Base-by-base conservation (phyloP, 306 rosid genomes). In the Lablab purpureus region DNA sequence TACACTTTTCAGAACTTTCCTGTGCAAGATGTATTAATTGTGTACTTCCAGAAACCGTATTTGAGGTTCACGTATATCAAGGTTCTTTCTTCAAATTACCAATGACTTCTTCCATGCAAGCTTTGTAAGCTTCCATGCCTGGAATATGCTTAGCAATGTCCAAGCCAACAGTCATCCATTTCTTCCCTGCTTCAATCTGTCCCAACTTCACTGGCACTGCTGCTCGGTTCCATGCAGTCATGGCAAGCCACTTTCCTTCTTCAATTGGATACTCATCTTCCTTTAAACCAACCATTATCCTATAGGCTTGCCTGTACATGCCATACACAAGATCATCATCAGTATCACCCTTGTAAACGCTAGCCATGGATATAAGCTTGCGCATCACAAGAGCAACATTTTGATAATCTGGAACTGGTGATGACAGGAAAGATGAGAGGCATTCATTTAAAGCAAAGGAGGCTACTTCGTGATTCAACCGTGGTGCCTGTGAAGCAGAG, bases 201-300 rank as follows among this genome's bases (percentile, higher is more conserved):
- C 97, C 98, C 54, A 90, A 68, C 83, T 95, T 73, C 86, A 95
- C 85, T 0, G 99, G 96, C 70, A 90, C 70, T 6, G 96, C 89
- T 10, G 99, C 99, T 69, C 96, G 84, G 79, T 95, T 95, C 98
- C 99, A 95, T 22, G 99, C 97, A 0, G 99, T 95, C 90, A 87
- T 95, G 69, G 94, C 90, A 47, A 95, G 90, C 99, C 99, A 95
- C 67, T 95, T 95, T 62, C 91, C 99, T 88, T 92, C 99, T 65
- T 88, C 98, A 6, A 55, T 68, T 3, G 99, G 99, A 82, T 89
- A 95, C 67, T 90, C 97, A 7, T 90, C 90, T 71, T 91, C 91
- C 89, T 90, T 91, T 85, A 95, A 81, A 52, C 99, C 99, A 78
- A 95, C 94, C 94, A 95, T 89, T 76, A 95, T 82, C 81, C 90